phyloP scores from a whole-genome alignment of 345 rosid species.

The Citrus reticulata region DNA sequence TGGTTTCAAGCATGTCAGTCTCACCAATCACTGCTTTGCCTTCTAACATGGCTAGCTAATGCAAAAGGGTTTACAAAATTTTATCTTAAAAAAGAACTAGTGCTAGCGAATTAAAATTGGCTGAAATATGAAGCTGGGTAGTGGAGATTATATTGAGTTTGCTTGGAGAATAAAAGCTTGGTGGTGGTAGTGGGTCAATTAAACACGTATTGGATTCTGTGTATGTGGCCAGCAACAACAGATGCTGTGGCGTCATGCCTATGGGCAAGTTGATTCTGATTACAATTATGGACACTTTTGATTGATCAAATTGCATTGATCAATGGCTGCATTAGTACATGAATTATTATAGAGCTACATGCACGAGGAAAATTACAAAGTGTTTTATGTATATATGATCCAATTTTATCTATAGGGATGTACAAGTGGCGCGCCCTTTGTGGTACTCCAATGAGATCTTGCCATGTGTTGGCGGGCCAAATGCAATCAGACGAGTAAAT shows the following conservation, averaged over 20 bases:
- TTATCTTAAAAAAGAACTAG: background rate
- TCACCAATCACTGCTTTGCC: slow-evolving; percentile 81
- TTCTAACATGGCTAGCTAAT: slow-evolving; percentile 54
- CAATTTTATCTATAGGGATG: background rate
- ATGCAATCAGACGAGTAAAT: background rate
- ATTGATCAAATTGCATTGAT: background rate
- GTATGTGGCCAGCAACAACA: slow-evolving; percentile 7
- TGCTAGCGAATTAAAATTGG: background rate
- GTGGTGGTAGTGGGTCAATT: background rate
- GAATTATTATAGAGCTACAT: background rate
- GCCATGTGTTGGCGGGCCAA: slow-evolving; percentile 19
- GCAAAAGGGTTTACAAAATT: background rate
- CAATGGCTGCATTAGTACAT: background rate
- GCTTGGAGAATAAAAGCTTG: background rate
- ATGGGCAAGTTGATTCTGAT: background rate
- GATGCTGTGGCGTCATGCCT: background rate
- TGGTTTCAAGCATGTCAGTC: slow-evolving; percentile 74
- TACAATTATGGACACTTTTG: background rate
- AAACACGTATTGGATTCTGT: background rate
- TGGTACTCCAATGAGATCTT: slow-evolving; percentile 13
- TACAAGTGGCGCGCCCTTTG: slow-evolving; percentile 6
- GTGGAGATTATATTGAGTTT: background rate
- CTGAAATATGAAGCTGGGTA: background rate
- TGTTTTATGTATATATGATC: background rate
- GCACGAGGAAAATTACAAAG: slow-evolving; percentile 1